These are phyloP conservation scores for Candida gorgasii DNA, from an alignment of 805 yeast genomes.

Conservation along the genomic window DNA sequence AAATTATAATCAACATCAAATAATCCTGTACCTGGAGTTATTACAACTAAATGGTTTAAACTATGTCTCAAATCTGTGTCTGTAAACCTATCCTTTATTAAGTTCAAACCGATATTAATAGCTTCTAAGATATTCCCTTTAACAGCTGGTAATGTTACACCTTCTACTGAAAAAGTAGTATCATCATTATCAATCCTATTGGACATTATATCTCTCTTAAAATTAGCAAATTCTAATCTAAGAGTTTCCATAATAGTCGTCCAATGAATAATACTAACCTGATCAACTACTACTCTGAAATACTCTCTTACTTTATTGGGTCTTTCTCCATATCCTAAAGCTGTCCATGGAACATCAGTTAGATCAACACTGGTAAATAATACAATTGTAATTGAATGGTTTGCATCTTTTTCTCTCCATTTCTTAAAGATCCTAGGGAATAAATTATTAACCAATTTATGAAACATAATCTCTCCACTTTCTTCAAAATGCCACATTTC, in stretches of 20 bases:
- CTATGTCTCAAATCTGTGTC: slow-evolving; percentile 89
- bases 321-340: slow-evolving; percentile 69
- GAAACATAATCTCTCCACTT: slow-evolving; percentile 91
- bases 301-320: slow-evolving; percentile 71
- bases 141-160: slow-evolving; percentile 77
- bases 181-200: slow-evolving; percentile 23
- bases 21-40: slow-evolving; percentile 91
- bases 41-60: slow-evolving; percentile 82
- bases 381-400: slow-evolving; percentile 88
- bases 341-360: slow-evolving; percentile 52
- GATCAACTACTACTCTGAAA: slow-evolving; percentile 93
- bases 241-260: slow-evolving; percentile 86
- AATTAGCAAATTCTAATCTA: slow-evolving; percentile 79
- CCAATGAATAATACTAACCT: slow-evolving; percentile 88
- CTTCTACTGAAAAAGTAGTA: slow-evolving; percentile 39
- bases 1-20: slow-evolving; percentile 87
- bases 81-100: slow-evolving; percentile 72
- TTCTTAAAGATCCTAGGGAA: slow-evolving; percentile 85
- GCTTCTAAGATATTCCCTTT: slow-evolving; percentile 91
- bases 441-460: slow-evolving; percentile 86
- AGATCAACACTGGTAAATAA: slow-evolving; percentile 79
- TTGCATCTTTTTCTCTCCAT: slow-evolving; percentile 86
- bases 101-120: slow-evolving; percentile 76
- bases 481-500: slow-evolving; percentile 99
- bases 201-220: slow-evolving; percentile 70